These are phyloP conservation scores for Boletus putidus DNA, from an alignment of 1,284 basidiomycete genomes.

Conservation along the genomic window DNA sequence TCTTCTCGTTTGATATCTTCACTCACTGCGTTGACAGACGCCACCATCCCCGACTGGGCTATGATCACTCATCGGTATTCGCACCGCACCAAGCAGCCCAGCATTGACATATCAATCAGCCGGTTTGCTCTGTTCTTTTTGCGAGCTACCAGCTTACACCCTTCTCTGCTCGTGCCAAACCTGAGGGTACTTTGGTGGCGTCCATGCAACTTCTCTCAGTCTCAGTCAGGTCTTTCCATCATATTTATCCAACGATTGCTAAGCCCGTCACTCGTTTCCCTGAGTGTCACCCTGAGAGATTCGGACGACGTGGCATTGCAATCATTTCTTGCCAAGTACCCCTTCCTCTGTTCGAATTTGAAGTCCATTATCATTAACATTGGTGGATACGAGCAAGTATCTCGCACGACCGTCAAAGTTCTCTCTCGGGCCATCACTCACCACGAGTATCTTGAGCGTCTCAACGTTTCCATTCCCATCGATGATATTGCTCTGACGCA, in stretches of 20 bases:
- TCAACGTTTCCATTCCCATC: neutral
- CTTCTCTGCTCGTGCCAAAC: slow-evolving; percentile 2
- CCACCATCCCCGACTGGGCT: neutral
- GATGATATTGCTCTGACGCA: slow-evolving; percentile 3
- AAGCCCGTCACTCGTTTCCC: neutral
- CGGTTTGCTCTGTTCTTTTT: neutral
- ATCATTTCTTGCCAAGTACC: slow-evolving; percentile 9
- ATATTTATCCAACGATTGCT: neutral
- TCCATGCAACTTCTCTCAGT: neutral
- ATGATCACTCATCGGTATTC: slow-evolving; percentile 9
- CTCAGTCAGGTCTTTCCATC: neutral
- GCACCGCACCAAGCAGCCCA: slow-evolving; percentile 3
- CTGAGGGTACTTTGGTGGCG: slow-evolving; percentile 6
- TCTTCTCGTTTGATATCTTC: neutral
- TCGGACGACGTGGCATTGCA: neutral
- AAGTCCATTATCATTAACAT: neutral
- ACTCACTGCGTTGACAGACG: neutral
- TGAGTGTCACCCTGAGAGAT: neutral
- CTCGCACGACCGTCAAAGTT: neutral
- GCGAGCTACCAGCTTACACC: neutral
- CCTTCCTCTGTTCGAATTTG: neutral
- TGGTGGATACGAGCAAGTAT: neutral
- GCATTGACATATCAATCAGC: neutral
- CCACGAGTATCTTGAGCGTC: neutral
- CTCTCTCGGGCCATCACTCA: neutral